Evolutionary conservation across 1,139 yeast genomes (phyloP).

Genomic region (Protomyces inouyei): DNA sequence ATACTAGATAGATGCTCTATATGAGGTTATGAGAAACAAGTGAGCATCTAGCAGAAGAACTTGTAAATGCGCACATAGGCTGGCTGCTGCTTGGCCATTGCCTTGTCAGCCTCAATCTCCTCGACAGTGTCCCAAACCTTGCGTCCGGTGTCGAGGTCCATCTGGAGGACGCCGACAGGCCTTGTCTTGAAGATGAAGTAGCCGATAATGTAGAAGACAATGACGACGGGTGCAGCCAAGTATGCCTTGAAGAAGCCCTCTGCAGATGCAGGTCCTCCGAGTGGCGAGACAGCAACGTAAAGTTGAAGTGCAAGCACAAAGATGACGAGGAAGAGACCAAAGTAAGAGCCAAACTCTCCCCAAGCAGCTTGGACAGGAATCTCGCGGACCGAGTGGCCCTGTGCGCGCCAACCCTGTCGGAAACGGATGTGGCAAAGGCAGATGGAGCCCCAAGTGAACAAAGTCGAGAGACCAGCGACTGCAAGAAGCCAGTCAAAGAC

Average conservation of each 20-base stretch:
- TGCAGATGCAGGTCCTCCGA: slow-evolving; percentile 46
- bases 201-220: slow-evolving; percentile 44
- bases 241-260: slow-evolving; percentile 51
- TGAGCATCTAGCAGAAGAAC: not conserved
- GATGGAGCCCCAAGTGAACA: slow-evolving; percentile 81
- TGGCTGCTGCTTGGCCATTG: not conserved
- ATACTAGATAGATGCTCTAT: no score
- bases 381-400: slow-evolving; percentile 62
- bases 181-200: slow-evolving; percentile 4
- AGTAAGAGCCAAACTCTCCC: slow-evolving; percentile 65
- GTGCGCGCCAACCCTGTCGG: slow-evolving; percentile 63
- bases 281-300: slow-evolving; percentile 72
- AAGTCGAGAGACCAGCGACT: slow-evolving; percentile 73
- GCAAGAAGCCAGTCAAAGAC: slow-evolving; percentile 84
- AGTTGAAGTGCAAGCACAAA: slow-evolving; percentile 73
- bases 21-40: not conserved
- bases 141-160: slow-evolving; percentile 12
- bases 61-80: not conserved
- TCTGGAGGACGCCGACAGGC: slow-evolving; percentile 3
- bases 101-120: slow-evolving; percentile 9
- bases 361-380: slow-evolving; percentile 63
- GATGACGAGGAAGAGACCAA: slow-evolving; percentile 57
- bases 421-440: slow-evolving; percentile 72
- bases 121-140: slow-evolving; percentile 8
- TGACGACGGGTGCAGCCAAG: slow-evolving; percentile 52